Conservation (phyloP, 73 alveolate species). For the Uronychia setigera region DNA sequence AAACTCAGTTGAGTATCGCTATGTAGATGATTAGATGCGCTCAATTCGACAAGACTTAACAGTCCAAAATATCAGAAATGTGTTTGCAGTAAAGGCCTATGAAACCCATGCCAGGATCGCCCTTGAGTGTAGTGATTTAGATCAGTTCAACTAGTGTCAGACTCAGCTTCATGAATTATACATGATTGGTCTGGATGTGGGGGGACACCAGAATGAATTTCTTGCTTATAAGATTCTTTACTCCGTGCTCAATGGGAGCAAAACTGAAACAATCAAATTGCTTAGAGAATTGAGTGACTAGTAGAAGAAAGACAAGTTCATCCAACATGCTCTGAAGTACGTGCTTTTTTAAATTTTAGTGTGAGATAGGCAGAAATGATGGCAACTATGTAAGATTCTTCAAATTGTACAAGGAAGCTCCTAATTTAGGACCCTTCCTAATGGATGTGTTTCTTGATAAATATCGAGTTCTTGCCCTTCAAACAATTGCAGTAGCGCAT, state of each 20-base stretch:
- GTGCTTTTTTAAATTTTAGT: neutral
- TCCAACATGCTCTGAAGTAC: conserved; percentile 55
- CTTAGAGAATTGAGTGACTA: conserved; percentile 43
- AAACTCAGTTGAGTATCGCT: conserved; percentile 67
- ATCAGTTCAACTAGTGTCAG: conserved; percentile 80
- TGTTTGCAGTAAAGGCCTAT: conserved; percentile 78
- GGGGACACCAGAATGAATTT: conserved; percentile 77
- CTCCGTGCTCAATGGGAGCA: conserved; percentile 52
- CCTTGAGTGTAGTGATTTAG: conserved; percentile 81
- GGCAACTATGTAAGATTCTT: conserved; percentile 70
- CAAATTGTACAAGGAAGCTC: conserved; percentile 65
- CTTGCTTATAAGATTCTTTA: conserved; percentile 72
- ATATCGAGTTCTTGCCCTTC: conserved; percentile 55
- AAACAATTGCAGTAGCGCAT: conserved; percentile 39
- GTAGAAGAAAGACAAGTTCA: conserved; percentile 36
- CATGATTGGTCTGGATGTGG: conserved; percentile 56
- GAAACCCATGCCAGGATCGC: conserved; percentile 90
- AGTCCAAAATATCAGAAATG: conserved; percentile 75
- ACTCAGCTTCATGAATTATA: conserved; percentile 73
- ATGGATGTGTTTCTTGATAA: conserved; percentile 75
- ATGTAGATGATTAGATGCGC: conserved; percentile 76
- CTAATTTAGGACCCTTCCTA: conserved; percentile 64
- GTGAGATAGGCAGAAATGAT: conserved; percentile 11
- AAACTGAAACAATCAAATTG: conserved; percentile 57
- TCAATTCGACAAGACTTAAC: conserved; percentile 82